Evolutionary conservation across 805 yeast species (phyloP).

Genomic region (Candida peoriensis): DNA sequence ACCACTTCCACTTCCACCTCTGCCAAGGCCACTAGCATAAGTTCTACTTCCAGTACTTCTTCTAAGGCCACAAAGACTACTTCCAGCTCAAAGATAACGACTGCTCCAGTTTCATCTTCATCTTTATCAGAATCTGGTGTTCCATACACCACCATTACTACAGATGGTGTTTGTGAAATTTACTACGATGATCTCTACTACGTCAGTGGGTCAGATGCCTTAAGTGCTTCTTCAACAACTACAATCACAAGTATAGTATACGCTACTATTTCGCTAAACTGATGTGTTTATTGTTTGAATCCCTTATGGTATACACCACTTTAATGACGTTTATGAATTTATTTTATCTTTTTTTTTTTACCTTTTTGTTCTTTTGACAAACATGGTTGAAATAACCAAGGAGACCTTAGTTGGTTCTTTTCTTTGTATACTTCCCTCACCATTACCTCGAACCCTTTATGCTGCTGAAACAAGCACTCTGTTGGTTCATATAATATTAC

Average conservation of each 20-base stretch:
- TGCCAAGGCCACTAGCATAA: too few relatives aligned
- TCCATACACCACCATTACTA: slow-evolving; percentile 18
- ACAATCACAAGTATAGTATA: slow-evolving; percentile 22
- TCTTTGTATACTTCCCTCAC: too few relatives aligned
- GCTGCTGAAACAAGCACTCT: too few relatives aligned
- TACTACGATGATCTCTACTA: slow-evolving; percentile 21
- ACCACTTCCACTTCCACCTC: slow-evolving; percentile 6
- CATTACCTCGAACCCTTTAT: too few relatives aligned
- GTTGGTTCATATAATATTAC: too few relatives aligned
- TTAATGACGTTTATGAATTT: too few relatives aligned
- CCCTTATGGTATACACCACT: too few relatives aligned
- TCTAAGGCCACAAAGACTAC: slow-evolving; percentile 4
- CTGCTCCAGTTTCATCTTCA: slow-evolving; percentile 6
- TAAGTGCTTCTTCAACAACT: slow-evolving; percentile 23
- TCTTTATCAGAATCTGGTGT: slow-evolving; percentile 7
- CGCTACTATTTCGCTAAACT: slow-evolving; percentile 15
- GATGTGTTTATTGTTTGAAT: not conserved
- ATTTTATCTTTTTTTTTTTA: not conserved
- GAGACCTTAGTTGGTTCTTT: slow-evolving; percentile 10
- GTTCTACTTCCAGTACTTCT: slow-evolving; percentile 6
- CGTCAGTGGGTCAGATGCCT: slow-evolving; percentile 25
- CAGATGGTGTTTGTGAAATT: slow-evolving; percentile 24
- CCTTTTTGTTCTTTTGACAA: not conserved
- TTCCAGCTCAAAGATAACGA: slow-evolving; percentile 12
- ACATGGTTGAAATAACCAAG: slow-evolving; percentile 5